Conservation (phyloP, 1,284 basidiomycete genomes). For the Pulveroboletus sp. region DNA sequence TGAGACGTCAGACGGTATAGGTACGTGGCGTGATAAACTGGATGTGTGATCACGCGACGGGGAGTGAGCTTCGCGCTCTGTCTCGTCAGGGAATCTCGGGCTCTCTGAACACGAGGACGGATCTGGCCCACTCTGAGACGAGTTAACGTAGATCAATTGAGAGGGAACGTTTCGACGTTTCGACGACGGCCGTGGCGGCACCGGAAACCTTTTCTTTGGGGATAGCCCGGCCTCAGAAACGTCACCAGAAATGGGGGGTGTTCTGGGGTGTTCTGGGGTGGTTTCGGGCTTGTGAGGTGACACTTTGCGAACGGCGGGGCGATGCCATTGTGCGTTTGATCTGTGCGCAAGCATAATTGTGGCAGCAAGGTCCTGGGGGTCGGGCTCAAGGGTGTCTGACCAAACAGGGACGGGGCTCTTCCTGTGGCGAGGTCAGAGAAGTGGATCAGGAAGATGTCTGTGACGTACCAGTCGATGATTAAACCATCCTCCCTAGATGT, state of each 20-base stretch:
- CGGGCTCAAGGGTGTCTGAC: conserved; percentile 34
- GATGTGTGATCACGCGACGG: neutral
- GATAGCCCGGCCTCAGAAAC: neutral
- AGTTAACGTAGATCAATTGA: neutral
- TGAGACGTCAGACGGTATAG: neutral
- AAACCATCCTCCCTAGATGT: conserved; percentile 33
- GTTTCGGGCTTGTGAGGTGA: neutral
- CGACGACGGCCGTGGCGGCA: conserved; percentile 17
- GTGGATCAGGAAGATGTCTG: neutral
- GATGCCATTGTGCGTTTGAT: conserved; percentile 27
- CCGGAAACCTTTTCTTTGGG: conserved; percentile 16
- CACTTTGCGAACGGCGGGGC: neutral
- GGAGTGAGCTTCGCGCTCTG: neutral
- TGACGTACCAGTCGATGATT: conserved; percentile 31
- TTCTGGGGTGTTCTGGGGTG: neutral
- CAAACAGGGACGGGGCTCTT: conserved; percentile 34
- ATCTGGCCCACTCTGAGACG: neutral
- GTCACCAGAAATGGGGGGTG: neutral
- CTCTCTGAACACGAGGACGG: neutral
- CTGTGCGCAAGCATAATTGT: conserved; percentile 30
- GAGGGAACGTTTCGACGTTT: conserved; percentile 12
- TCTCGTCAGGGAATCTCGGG: conserved; percentile 1
- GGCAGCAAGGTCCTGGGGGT: conserved; percentile 31
- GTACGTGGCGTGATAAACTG: neutral
- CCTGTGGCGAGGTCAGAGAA: conserved; percentile 21